Conservation (phyloP, 2,329 filamentous ascomycete genomes). For the Sarocladiaceae sp. region DNA sequence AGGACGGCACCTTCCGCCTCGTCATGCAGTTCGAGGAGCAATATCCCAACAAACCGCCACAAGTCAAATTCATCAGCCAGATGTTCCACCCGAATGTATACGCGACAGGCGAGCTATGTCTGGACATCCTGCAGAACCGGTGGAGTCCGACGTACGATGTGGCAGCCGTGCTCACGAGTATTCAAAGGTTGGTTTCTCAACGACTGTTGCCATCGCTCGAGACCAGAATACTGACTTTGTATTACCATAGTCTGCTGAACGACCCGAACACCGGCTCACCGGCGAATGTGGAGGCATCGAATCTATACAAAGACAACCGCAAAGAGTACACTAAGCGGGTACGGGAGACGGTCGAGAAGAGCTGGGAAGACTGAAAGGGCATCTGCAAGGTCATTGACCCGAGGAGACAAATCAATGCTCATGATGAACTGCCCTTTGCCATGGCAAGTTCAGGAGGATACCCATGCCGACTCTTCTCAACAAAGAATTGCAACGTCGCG, state of each 20-base stretch:
- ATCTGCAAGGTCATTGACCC: too few relatives aligned
- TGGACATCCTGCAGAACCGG: constrained; percentile 94
- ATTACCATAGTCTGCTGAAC: constrained; percentile 68
- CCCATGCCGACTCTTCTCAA: too few relatives aligned
- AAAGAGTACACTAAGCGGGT: constrained; percentile 96
- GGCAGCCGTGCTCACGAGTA: constrained; percentile 91
- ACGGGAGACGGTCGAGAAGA: constrained; percentile 96
- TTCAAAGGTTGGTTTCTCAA: constrained; percentile 65
- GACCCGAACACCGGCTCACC: constrained; percentile 98
- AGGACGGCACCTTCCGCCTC: constrained; percentile 94
- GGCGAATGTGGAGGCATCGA: constrained; percentile 95
- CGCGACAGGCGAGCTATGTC: constrained; percentile 88
- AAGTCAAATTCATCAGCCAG: constrained; percentile 96
- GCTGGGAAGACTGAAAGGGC: constrained; percentile 84
- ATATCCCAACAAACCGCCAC: constrained; percentile 95
- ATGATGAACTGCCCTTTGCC: too few relatives aligned
- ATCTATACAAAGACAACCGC: constrained; percentile 96
- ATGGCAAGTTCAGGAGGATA: too few relatives aligned
- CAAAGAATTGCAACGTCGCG: too few relatives aligned
- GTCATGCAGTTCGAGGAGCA: constrained; percentile 99
- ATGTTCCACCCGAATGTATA: constrained; percentile 99
- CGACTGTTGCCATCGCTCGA: neutral
- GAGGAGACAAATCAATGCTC: too few relatives aligned
- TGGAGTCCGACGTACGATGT: constrained; percentile 99
- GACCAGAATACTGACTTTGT: neutral